Percentiles rank a stretch among this genome's conserved stretches.
Conservation (phyloP, 2,329 filamentous ascomycete species). For the Pseudopyrenochaeta lycopersici region DNA sequence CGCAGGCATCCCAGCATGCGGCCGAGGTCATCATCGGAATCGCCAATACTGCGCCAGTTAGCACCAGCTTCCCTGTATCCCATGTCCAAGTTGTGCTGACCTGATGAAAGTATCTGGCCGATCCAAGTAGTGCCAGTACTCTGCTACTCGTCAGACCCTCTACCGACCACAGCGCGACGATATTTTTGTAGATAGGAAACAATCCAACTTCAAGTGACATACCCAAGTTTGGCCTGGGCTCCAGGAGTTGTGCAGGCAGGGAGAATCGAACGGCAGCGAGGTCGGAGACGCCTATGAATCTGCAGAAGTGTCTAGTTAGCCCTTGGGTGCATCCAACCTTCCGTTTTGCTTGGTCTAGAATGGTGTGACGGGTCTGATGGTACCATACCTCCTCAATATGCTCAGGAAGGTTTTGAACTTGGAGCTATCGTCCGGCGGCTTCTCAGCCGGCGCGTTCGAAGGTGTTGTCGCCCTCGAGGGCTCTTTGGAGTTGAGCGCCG, state of each 20-base stretch:
- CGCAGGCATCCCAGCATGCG: slow-evolving; percentile 94
- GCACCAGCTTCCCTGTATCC: slow-evolving; percentile 23
- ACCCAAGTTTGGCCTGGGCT: slow-evolving; percentile 92
- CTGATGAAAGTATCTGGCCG: slow-evolving; percentile 87
- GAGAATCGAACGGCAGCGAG: slow-evolving; percentile 97
- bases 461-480: slow-evolving; percentile 48
- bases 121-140: slow-evolving; percentile 99
- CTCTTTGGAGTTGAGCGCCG: slow-evolving; percentile 44
- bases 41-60: slow-evolving; percentile 71
- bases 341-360: neutral
- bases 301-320: slow-evolving; percentile 50
- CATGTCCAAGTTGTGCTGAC: slow-evolving; percentile 48
- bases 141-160: slow-evolving; percentile 55
- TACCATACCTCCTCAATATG: slow-evolving; percentile 81
- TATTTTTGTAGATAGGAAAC: neutral
- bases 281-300: slow-evolving; percentile 95
- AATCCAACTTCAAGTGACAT: slow-evolving; percentile 34
- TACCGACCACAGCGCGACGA: slow-evolving; percentile 1
- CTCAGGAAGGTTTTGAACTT: slow-evolving; percentile 89
- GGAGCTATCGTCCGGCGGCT: slow-evolving; percentile 77
- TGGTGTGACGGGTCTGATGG: slow-evolving; percentile 1
- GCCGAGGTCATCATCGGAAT: slow-evolving; percentile 88
- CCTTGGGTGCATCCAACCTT: slow-evolving; percentile 1
- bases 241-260: slow-evolving; percentile 90
- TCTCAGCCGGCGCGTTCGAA: slow-evolving; percentile 55